Percentiles rank a stretch among this genome's conserved stretches.
Evolutionary conservation across 805 yeast genomes (phyloP).

Genomic region (Ascoidea rubescens): DNA sequence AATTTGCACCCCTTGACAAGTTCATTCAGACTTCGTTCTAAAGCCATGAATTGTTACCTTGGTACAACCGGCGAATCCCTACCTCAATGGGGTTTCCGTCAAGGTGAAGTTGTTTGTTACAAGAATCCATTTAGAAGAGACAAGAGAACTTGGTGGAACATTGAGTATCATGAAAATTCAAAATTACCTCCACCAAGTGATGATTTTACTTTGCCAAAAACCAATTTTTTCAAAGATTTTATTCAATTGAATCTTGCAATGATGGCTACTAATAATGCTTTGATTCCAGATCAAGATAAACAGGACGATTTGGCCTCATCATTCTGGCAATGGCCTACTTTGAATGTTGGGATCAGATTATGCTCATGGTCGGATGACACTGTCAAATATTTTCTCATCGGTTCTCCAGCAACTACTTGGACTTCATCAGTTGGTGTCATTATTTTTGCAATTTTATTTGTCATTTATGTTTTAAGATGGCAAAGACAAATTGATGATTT

Average conservation of each 20-base stretch:
- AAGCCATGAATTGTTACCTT: slow-evolving; percentile 64
- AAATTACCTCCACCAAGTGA: slow-evolving; percentile 45
- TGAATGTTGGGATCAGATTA: slow-evolving; percentile 61
- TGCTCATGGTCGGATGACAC: slow-evolving; percentile 53
- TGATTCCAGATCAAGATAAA: slow-evolving; percentile 67
- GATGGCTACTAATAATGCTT: slow-evolving; percentile 80
- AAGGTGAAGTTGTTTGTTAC: slow-evolving; percentile 86
- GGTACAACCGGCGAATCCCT: slow-evolving; percentile 69
- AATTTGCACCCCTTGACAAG: slow-evolving; percentile 72
- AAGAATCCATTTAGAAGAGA: slow-evolving; percentile 55
- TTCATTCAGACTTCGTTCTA: slow-evolving; percentile 62
- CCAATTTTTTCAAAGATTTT: slow-evolving; percentile 66
- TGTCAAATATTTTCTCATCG: slow-evolving; percentile 53
- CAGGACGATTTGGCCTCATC: slow-evolving; percentile 55
- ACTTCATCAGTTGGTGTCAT: slow-evolving; percentile 47
- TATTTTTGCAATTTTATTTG: slow-evolving; percentile 32
- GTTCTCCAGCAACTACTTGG: slow-evolving; percentile 74
- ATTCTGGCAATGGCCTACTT: slow-evolving; percentile 87
- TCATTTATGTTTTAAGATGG: slow-evolving; percentile 53
- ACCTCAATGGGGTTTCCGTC: slow-evolving; percentile 97
- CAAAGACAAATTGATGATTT: slow-evolving; percentile 68
- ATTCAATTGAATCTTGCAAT: slow-evolving; percentile 65
- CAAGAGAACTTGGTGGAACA: slow-evolving; percentile 82
- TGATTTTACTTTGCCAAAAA: slow-evolving; percentile 55
- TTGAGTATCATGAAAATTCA: slow-evolving; percentile 54